Evolutionary conservation across 371 early-diverging fungal species (phyloP).

Genomic region (Syncephalis fuscata): DNA sequence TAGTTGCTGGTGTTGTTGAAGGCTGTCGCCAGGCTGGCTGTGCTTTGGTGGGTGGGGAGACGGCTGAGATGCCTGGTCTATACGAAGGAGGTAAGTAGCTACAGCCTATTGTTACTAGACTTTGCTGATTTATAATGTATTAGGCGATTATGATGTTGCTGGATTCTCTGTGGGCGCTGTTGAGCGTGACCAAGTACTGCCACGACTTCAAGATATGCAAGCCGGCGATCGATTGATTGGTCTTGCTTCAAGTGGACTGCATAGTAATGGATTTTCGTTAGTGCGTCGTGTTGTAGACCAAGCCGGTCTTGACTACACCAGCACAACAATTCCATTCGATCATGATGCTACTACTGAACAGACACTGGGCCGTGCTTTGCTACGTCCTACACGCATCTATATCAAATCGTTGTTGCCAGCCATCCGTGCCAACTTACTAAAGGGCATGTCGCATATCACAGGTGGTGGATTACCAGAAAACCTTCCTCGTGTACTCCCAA

Average conservation of each 20-base stretch:
- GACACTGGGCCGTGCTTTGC: slow-evolving; percentile 65
- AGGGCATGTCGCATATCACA: slow-evolving; percentile 95
- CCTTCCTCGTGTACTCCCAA: slow-evolving; percentile 88
- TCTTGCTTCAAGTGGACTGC: slow-evolving; percentile 83
- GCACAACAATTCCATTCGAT: slow-evolving; percentile 67
- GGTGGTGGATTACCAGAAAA: slow-evolving; percentile 97
- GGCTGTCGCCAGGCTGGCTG: slow-evolving; percentile 86
- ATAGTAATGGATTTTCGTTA: slow-evolving; percentile 94
- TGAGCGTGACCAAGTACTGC: slow-evolving; percentile 69
- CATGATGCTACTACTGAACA: slow-evolving; percentile 14
- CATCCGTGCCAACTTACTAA: slow-evolving; percentile 55
- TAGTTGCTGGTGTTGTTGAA: slow-evolving; percentile 86
- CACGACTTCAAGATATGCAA: slow-evolving; percentile 55
- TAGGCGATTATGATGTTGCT: slow-evolving; percentile 76
- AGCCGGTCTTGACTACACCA: slow-evolving; percentile 51
- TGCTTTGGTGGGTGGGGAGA: slow-evolving; percentile 95
- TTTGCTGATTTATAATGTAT: background rate
- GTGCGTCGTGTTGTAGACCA: slow-evolving; percentile 77
- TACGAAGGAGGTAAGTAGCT: slow-evolving; percentile 22
- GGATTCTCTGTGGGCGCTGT: slow-evolving; percentile 98
- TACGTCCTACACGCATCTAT: slow-evolving; percentile 90
- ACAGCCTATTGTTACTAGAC: background rate
- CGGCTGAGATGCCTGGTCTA: slow-evolving; percentile 98
- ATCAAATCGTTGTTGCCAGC: slow-evolving; percentile 79
- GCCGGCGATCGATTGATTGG: slow-evolving; percentile 80